A percentile compares a stretch with the other conserved stretches of the same genome.
Evolutionary conservation across 352 stramenopile genomes (phyloP).

Genomic region (Phytophthora pseudosyringae): DNA sequence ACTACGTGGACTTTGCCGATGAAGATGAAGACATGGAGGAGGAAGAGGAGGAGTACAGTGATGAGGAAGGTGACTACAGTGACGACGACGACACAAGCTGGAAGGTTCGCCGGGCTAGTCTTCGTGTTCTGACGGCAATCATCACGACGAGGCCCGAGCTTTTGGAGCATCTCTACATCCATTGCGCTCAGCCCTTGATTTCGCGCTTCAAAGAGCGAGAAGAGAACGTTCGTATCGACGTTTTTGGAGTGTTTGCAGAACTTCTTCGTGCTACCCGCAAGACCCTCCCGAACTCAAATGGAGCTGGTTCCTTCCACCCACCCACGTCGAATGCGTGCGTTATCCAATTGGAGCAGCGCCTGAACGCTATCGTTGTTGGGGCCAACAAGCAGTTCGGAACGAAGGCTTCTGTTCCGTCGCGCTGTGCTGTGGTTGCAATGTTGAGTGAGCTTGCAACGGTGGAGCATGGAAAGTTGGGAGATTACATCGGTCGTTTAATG

Average conservation of each 20-base stretch:
- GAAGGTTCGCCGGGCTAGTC: constrained; percentile 95
- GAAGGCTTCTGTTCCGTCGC: constrained; percentile 78
- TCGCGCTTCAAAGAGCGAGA: constrained; percentile 96
- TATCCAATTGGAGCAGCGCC: constrained; percentile 59
- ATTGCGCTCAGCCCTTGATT: constrained; percentile 86
- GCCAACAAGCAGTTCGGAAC: constrained; percentile 85
- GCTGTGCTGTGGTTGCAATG: constrained; percentile 86
- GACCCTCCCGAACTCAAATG: constrained; percentile 45
- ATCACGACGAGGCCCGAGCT: constrained; percentile 91
- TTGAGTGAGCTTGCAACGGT: constrained; percentile 87
- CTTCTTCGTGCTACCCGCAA: constrained; percentile 87
- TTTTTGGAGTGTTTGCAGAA: constrained; percentile 95
- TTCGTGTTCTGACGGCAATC: constrained; percentile 93
- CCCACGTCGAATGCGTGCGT: constrained; percentile 54
- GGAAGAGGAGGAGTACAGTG: constrained; percentile 83
- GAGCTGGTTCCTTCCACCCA: constrained; percentile 27
- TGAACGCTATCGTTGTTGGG: constrained; percentile 73
- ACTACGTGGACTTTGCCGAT: constrained; percentile 95
- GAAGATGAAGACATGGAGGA: constrained; percentile 89
- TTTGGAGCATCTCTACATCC: constrained; percentile 85
- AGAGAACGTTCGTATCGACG: constrained; percentile 98
- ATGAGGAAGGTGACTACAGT: constrained; percentile 91
- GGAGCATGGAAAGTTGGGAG: constrained; percentile 71
- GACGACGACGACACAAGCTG: constrained; percentile 96
- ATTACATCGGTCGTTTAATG: constrained; percentile 77